A percentile compares a stretch with the other conserved stretches of the same genome.
phyloP scores from a whole-genome alignment of 441 rosid genomes.

The Brassica balearica region DNA sequence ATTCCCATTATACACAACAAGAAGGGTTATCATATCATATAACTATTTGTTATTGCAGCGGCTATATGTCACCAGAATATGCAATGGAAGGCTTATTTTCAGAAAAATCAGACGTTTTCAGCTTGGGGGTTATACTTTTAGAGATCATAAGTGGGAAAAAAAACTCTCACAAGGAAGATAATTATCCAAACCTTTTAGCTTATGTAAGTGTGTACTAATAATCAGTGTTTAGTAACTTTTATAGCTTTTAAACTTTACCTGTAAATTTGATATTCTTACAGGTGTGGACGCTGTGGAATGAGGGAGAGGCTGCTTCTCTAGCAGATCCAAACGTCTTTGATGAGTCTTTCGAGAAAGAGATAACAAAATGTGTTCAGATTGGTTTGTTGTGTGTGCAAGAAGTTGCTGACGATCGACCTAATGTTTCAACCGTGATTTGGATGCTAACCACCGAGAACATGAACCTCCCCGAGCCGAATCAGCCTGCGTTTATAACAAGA shows the following conservation, averaged over 20 bases:
- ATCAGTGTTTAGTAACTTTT: neutral
- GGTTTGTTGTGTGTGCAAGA: conserved; percentile 73
- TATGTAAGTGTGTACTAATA: conserved; percentile 48
- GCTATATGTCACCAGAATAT: conserved; percentile 72
- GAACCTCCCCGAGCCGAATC: conserved; percentile 40
- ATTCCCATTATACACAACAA: neutral
- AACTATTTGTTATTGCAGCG: conserved; percentile 42
- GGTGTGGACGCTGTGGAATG: conserved; percentile 78
- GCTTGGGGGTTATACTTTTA: conserved; percentile 61
- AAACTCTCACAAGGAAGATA: conserved; percentile 49
- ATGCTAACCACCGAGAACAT: conserved; percentile 56
- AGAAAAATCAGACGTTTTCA: conserved; percentile 70
- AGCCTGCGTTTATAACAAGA: conserved; percentile 47
- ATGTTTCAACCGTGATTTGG: conserved; percentile 48
- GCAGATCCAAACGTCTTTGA: conserved; percentile 44
- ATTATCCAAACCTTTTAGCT: conserved; percentile 50
- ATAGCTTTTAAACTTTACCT: neutral
- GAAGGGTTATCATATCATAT: too few species aligned
- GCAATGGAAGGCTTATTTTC: conserved; percentile 64
- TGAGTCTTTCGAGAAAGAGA: conserved; percentile 33
- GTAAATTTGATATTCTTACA: conserved; percentile 6
- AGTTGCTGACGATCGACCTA: conserved; percentile 58
- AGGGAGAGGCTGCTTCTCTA: conserved; percentile 42
- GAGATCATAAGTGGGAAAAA: conserved; percentile 70
- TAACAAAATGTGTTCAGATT: conserved; percentile 55